Evolutionary conservation across 805 yeast species (phyloP), one percentile per base, ranked within the genome.

Genomic region (Myxozyma melibiosi): DNA sequence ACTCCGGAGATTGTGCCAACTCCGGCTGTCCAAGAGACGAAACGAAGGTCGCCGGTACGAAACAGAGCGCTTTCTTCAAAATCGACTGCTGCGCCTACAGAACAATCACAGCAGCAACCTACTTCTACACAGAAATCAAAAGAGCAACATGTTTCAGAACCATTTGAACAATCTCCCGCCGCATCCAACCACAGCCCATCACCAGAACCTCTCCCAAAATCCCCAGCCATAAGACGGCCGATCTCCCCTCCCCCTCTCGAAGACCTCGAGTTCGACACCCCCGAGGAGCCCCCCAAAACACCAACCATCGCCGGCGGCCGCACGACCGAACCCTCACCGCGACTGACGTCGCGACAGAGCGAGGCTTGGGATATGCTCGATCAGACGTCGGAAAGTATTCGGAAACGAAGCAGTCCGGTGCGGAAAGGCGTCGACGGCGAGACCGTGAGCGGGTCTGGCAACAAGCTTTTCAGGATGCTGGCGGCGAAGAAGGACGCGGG

Each of bases 201-300:
- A 38, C 25, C 37, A n/a, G 7, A 40, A 37, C 24, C 8, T 34
- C 30, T 16, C 25, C n/a, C 4, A 5, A 9, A 16, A 34, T 30
- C 16, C 13, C 40, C 46, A n/a, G 28, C 3, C 18, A 34, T 7
- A 14, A 48, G 49, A 11, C 42, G 39, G 11, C 30, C 27, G 13
- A 33, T 54, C n/a, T 30, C 54, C 2, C 58, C 58, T 8, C 58
- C 58, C n/a, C 51, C 54, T 18, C 41, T 55, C 2, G 54, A 49
- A 38, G 55, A 50, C 20, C 50, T 55, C 37, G 54, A 38, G n/a
- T 55, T 55, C 34, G 45, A 31, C 3, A 9, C 20, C 6, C 57
- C 57, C 14, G 39, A 20, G 8, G 18, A 7, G 13, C 18, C 47
- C 35, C 3, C 34, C 16, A 13, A 39, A 6, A 33, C 47, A 2